Conservation (phyloP, 2,329 filamentous ascomycete genomes). For the Chrysoporthe cubensis region DNA sequence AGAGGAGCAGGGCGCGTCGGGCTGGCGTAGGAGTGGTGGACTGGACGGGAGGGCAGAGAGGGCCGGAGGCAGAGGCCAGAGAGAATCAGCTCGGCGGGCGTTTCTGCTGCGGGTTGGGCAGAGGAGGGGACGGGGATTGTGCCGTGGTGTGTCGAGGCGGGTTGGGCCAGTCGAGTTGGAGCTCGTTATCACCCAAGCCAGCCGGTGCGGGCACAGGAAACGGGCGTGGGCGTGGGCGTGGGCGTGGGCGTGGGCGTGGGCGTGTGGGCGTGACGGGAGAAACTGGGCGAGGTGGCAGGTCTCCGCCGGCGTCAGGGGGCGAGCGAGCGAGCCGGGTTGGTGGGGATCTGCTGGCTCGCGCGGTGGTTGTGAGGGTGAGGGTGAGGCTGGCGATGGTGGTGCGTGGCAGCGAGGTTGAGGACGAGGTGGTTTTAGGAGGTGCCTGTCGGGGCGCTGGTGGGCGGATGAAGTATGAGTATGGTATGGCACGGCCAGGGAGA, state of each 20-base stretch:
- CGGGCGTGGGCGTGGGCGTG: too few species aligned
- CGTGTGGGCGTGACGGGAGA: not conserved
- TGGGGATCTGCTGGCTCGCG: not conserved
- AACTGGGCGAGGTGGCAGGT: conserved; percentile 11
- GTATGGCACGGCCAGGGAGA: conserved; percentile 1
- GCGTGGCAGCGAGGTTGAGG: conserved; percentile 2
- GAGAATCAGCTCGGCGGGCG: conserved; percentile 4
- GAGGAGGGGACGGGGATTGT: conserved; percentile 9
- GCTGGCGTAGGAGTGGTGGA: conserved; percentile 14
- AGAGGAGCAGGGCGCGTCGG: conserved; percentile 18
- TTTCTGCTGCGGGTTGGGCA: conserved; percentile 14
- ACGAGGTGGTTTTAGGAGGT: conserved; percentile 11
- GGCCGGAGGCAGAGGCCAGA: conserved; percentile 2
- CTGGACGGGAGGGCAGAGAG: not conserved
- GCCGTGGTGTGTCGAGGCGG: not conserved
- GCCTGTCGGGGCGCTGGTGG: conserved; percentile 11
- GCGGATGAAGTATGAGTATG: conserved; percentile 5
- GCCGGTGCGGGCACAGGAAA: too few species aligned
- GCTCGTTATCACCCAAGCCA: not conserved
- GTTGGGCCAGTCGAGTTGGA: not conserved
- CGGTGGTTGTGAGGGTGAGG: not conserved
- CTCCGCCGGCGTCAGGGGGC: conserved; percentile 12
- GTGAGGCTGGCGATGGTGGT: not conserved
- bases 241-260: too few species aligned
- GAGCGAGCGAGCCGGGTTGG: not conserved